Evolutionary conservation across 495 filamentous ascomycete genomes (phyloP).

Genomic region (Aspergillus sclerotiicarbonarius): DNA sequence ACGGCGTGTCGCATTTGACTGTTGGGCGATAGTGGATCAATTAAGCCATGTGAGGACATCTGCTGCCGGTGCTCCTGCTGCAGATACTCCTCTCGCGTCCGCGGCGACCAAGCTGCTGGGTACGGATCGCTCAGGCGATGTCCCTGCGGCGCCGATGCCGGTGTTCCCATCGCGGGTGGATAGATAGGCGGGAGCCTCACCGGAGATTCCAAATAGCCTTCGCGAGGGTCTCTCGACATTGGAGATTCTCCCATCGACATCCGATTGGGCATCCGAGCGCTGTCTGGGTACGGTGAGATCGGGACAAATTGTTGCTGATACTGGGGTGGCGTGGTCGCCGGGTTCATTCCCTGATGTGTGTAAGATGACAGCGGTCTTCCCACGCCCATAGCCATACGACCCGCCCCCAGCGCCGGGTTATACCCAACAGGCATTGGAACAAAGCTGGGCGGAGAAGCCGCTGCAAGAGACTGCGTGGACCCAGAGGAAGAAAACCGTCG

Average conservation of each 20-base stretch:
- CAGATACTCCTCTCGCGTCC: constrained; percentile 22
- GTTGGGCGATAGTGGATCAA: constrained; percentile 33
- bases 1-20: constrained; percentile 19
- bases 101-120: constrained; percentile 28
- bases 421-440: constrained; percentile 28
- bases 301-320: constrained; percentile 30
- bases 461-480: constrained; percentile 27
- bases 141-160: constrained; percentile 25
- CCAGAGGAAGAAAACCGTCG: constrained; percentile 42
- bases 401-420: constrained; percentile 29
- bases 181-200: constrained; percentile 45
- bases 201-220: constrained; percentile 36
- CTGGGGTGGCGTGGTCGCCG: constrained; percentile 38
- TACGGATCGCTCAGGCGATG: constrained; percentile 45
- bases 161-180: constrained; percentile 28
- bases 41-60: constrained; percentile 20
- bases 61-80: constrained; percentile 22
- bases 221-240: constrained; percentile 29
- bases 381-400: constrained; percentile 26
- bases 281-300: constrained; percentile 31
- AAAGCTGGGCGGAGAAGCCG: constrained; percentile 31
- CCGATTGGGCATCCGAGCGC: constrained; percentile 24
- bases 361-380: constrained; percentile 34
- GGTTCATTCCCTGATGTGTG: constrained; percentile 27
- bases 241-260: constrained; percentile 29